phyloP scores from a whole-genome alignment of 257 asterid species.

The Lavandula angustifolia region DNA sequence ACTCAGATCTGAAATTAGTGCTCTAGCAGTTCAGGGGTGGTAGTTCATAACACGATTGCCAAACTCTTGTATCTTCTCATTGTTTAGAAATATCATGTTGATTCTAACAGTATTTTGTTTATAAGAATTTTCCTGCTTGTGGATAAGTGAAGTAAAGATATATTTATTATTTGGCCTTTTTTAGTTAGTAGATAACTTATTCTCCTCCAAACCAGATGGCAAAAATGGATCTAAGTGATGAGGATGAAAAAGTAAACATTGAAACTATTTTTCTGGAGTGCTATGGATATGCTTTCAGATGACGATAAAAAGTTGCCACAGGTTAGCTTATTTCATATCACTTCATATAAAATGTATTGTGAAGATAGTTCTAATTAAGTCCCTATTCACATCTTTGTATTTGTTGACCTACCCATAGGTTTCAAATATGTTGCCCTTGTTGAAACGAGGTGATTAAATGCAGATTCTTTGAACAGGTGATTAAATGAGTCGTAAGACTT shows the following conservation, averaged over 20 bases:
- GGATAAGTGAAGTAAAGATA: constrained; percentile 15
- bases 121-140: constrained; percentile 15
- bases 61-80: constrained; percentile 4
- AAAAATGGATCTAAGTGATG: constrained; percentile 83
- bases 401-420: constrained; percentile 48
- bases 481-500: constrained; percentile 48
- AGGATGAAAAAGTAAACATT: constrained; percentile 79
- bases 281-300: constrained; percentile 98
- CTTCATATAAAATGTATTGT: constrained; percentile 17
- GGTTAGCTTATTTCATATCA: constrained; percentile 45
- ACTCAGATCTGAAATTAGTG: constrained; percentile 1
- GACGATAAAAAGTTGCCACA: constrained; percentile 96
- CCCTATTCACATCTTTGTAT: constrained; percentile 14
- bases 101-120: constrained; percentile 7
- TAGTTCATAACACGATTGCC: constrained; percentile 11
- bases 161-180: constrained; percentile 23
- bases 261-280: constrained; percentile 98
- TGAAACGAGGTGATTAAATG: constrained; percentile 99
- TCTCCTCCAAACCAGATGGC: constrained; percentile 66
- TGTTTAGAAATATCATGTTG: background rate
- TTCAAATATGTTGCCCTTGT: constrained; percentile 84
- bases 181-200: constrained; percentile 27
- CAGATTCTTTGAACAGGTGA: constrained; percentile 94
- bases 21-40: constrained; percentile 13
- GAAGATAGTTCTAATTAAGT: background rate